Conservation (phyloP, 2,329 filamentous ascomycete species). For the Xylaria sp. region DNA sequence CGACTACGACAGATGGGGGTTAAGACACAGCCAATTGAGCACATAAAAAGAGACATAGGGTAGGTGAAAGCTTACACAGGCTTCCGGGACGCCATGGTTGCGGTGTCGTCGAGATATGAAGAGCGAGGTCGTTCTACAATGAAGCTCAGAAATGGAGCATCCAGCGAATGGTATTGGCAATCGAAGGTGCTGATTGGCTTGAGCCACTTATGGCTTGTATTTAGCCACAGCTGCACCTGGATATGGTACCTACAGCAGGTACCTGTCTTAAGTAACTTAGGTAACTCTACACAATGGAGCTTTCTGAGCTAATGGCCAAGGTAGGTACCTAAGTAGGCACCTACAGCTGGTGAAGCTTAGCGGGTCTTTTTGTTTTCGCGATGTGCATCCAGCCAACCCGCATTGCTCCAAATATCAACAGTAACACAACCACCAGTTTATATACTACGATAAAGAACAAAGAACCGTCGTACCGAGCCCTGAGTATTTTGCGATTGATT, state of each 20-base stretch:
- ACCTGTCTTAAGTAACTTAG: too few relatives aligned
- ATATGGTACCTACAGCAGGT: background rate
- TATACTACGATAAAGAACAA: conserved; percentile 19
- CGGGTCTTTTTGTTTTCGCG: conserved; percentile 35
- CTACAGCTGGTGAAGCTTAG: conserved; percentile 18
- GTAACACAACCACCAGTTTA: conserved; percentile 1
- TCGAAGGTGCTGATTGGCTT: conserved; percentile 49
- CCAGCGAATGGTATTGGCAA: conserved; percentile 42
- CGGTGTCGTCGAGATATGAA: conserved; percentile 41
- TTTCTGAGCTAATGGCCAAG: conserved; percentile 3
- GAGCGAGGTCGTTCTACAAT: conserved; percentile 35
- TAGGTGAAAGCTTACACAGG: conserved; percentile 60
- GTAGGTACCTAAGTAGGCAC: background rate
- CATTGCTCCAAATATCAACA: conserved; percentile 15
- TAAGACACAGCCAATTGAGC: conserved; percentile 34
- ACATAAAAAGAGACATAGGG: background rate
- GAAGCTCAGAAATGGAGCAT: conserved; percentile 45
- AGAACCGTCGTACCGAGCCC: conserved; percentile 8
- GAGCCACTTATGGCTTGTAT: conserved; percentile 38
- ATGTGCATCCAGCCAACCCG: conserved; percentile 14
- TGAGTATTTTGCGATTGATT: background rate
- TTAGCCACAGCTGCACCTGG: conserved; percentile 22
- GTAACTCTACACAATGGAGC: background rate
- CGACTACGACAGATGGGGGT: background rate
- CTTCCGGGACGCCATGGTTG: conserved; percentile 69